Evolutionary conservation across 192 early-diverging fungal species (phyloP), one percentile per base, ranked within the genome.

Genomic region (Helicostylum pulchrum): DNA sequence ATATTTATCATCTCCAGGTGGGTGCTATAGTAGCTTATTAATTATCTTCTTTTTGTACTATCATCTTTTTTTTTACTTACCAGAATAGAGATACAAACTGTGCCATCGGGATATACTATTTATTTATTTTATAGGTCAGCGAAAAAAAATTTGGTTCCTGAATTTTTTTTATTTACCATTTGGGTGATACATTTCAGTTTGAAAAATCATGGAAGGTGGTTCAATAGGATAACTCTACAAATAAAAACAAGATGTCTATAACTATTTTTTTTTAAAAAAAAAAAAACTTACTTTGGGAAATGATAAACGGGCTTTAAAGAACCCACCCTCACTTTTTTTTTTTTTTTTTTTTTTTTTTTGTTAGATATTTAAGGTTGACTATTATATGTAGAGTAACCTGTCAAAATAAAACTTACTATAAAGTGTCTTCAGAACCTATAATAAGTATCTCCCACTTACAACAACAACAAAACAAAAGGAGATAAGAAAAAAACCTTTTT

Each of bases 11-110:
- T 94, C 90, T n/a, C 87, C 91, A 17, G 88, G 83, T 32, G 80
- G 83, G 55, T 90, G 87, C 81, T 82, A 73, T 10, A 19, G 32
- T 39, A 21, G 42, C 26, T 53, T 34, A 17, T 30, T 34, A n/a
- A 60, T 30, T 19, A 17, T 1, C 6, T n/a, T 34, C 6, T 19
- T 47, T n/a, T n/a, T 26, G 5, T 6, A 30, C 15, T 61, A 47
- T 23, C 15, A 48, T 31, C 21, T 30, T 36, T 19, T 30, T 36
- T 19, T 48, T 17, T 54, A 50, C 83, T 74, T 80, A 92, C 91
- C 70, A 99, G 76, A 69, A 99, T 99, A n/a, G 92, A 94, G 54
- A 99, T 97, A 74, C 95, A 97, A 15, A 99, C 94, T 23, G 85
- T 83, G 14, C 97, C 97, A 74, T 94, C 82, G 10, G 81, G 77